Percentiles rank a stretch among this genome's conserved stretches.
phyloP scores from a whole-genome alignment of 208 protist genomes.

The Endotrypanum monterogeii region DNA sequence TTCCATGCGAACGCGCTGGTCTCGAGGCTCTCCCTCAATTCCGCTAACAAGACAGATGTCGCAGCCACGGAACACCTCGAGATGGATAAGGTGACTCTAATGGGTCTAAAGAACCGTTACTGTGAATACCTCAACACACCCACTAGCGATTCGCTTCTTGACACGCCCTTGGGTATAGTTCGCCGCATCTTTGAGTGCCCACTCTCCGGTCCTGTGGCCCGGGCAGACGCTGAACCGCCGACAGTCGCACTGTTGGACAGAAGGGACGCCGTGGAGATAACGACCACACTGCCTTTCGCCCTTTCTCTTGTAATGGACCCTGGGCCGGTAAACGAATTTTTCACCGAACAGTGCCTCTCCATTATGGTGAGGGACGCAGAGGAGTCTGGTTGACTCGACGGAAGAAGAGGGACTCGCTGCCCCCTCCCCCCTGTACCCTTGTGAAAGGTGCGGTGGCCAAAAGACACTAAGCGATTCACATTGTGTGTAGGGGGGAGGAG shows the following conservation, averaged over 20 bases:
- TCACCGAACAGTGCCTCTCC: constrained; percentile 65
- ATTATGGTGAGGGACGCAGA: constrained; percentile 42
- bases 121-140: constrained; percentile 34
- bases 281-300: constrained; percentile 83
- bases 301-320: constrained; percentile 77
- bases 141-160: constrained; percentile 5
- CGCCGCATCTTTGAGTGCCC: constrained; percentile 32
- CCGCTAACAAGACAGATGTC: background rate
- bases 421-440: too few species aligned
- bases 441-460: background rate
- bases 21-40: background rate
- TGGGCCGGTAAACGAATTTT: constrained; percentile 79
- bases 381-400: background rate
- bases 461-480: background rate
- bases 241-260: constrained; percentile 27
- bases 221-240: background rate
- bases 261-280: constrained; percentile 75
- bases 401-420: too few species aligned
- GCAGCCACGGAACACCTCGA: background rate
- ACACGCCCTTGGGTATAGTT: constrained; percentile 46
- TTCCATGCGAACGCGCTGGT: constrained; percentile 35
- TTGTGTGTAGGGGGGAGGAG: background rate
- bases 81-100: background rate
- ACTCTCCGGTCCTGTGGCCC: background rate
- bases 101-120: constrained; percentile 43